phyloP scores from a whole-genome alignment of 768 basidiomycete species.

The Termitomyces sp. region DNA sequence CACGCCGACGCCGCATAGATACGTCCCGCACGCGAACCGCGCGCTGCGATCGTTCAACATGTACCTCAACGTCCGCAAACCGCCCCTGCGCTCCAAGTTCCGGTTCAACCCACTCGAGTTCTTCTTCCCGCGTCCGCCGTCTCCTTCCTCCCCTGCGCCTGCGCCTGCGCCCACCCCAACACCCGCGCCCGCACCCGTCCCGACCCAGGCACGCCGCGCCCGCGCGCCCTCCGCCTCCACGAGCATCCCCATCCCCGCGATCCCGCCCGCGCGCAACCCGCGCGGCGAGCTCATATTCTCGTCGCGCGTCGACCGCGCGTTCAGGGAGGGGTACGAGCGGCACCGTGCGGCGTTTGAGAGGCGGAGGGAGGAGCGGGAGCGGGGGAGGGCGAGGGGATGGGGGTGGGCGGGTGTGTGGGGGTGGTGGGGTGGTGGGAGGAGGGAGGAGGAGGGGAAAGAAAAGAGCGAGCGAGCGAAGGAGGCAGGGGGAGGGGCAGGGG shows the following conservation, averaged over 20 bases:
- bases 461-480: too few species aligned
- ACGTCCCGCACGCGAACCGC: conserved; percentile 93
- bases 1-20: conserved; percentile 47
- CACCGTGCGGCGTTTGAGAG: conserved; percentile 88
- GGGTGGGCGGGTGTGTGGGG: background rate
- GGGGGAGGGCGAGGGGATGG: conserved; percentile 29
- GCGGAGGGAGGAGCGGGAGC: conserved; percentile 60
- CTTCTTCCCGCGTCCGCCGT: conserved; percentile 49
- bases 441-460: background rate
- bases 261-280: conserved; percentile 48
- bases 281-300: conserved; percentile 97
- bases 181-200: conserved; percentile 65
- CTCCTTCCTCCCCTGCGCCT: background rate
- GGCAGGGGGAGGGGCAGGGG: background rate
- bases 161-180: background rate
- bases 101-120: conserved; percentile 53
- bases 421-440: background rate
- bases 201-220: conserved; percentile 15
- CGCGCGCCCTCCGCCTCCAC: background rate
- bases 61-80: conserved; percentile 90
- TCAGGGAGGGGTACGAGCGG: conserved; percentile 90
- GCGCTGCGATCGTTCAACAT: conserved; percentile 93
- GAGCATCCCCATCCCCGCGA: background rate
- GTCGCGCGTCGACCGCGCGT: conserved; percentile 74
- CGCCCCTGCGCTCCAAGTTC: conserved; percentile 62